Evolutionary conservation across 202 grass and related monocot species (phyloP), one percentile per base, ranked within the genome.

Genomic region (Cymbopogon flexuosus): DNA sequence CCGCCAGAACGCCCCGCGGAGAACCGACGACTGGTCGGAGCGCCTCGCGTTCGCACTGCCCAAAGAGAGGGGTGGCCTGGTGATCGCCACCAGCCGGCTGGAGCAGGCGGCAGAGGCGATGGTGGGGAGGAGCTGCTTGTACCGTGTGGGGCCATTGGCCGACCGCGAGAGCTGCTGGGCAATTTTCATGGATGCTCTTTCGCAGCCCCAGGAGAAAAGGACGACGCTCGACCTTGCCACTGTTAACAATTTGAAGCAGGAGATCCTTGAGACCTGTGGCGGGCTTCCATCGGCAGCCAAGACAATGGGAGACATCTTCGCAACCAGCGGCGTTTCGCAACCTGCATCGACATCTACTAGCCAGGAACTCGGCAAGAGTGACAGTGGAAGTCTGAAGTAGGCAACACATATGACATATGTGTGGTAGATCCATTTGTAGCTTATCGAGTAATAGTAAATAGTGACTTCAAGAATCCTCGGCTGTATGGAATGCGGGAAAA

Each of bases 51-150:
- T 73, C 42, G 83, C 29, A 16, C 51, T 89, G 51, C 87, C 87
- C 39, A 86, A 79, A 72, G 79, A 49, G 47, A 86, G 73, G 47
- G 87, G 87, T 2, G 87, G 83, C 8, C 22, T 81, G 42, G 87
- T 82, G 58, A 5, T 89, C 40, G 83, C 86, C 79, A 89, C 87
- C 62, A 89, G 73, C 73, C 79, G 87, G 35, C 63, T 86, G 31
- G 31, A 83, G 79, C 73, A 79, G 40, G 67, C 75, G 34, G 87
- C 83, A 33, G 60, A 52, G 78, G 67, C 52, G 83, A 86, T 89
- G 87, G 87, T 89, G 16, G 68, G 87, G 16, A 43, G 52, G 31
- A 60, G 35, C 60, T 27, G 42, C 24, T 18, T 74, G 62, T 60
- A 82, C 49, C 79, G 35, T 12, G 58, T 86, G 73, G 39, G 29